Evolutionary conservation across 2,329 filamentous ascomycete species (phyloP), one percentile per base, ranked within the genome.

Genomic region (Aspergillus ibericus): DNA sequence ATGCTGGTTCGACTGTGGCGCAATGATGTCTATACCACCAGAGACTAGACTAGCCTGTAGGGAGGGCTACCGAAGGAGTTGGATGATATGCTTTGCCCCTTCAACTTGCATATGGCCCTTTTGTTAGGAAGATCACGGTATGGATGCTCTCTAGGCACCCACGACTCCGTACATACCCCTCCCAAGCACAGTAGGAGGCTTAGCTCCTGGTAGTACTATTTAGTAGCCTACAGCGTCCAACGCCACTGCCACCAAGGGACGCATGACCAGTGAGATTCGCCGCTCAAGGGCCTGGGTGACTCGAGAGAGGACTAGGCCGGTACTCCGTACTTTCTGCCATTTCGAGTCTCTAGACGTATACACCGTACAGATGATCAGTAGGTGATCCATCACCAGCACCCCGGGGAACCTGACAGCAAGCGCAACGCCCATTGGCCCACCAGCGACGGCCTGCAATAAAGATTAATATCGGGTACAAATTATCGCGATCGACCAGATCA

Each of bases 321-420:
- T 27, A 40, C 20, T 53, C 13, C 13, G 50, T 27, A 40, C 20
- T 53, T 40, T 32, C 50, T 53, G 7, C 50, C 22, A 5, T 27
- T 18, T n/a, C 22, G 27, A n/a, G 44, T 29, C 44, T 48, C 32
- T 18, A 35, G 36, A 48, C 18, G 18, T 38, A 16, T 25, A 32
- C 9, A 32, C 9, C 2, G 29, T 10, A 25, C 36, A 47, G 50
- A n/a, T 22, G 34, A 40, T 35, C 56, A 50, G 29, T 32, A 25
- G 10, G 25, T 59, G 56, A 59, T 53, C 32, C 35, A 32, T 59
- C 56, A 44, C 27, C 18, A 50, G 27, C 15, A 44, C 18, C 29
- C 15, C 29, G 5, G 29, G 29, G 29, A 9, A 32, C 29, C 32
- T 48, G 25, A 13, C 42, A 13, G 42, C 42, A 25, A 47, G 20